A percentile compares a stretch with the other conserved stretches of the same genome.
Evolutionary conservation across 805 yeast genomes (phyloP).

Genomic region (Ogataea paraovalis): DNA sequence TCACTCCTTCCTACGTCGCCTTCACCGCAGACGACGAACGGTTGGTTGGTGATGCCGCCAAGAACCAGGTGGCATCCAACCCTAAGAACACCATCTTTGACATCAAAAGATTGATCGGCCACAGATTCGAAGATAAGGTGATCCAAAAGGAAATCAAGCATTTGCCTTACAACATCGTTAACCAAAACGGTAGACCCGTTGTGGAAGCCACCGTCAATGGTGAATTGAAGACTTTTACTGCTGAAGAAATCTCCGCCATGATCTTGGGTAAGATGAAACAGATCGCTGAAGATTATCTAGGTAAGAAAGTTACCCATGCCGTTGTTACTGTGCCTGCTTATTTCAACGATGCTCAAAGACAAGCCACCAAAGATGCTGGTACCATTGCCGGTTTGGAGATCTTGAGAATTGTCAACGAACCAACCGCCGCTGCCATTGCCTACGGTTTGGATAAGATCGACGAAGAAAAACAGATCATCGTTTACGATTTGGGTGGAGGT

Average conservation of each 20-base stretch:
- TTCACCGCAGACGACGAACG: conserved; percentile 92
- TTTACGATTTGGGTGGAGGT: conserved; percentile 97
- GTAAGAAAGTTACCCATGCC: conserved; percentile 79
- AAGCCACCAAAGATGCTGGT: conserved; percentile 93
- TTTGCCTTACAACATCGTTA: conserved; percentile 80
- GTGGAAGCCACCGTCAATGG: conserved; percentile 87
- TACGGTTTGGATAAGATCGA: conserved; percentile 85
- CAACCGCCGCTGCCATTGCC: conserved; percentile 97
- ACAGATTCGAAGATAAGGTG: conserved; percentile 73
- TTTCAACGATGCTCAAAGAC: conserved; percentile 92
- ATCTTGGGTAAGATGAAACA: conserved; percentile 85
- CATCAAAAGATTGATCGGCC: conserved; percentile 92
- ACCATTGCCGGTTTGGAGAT: conserved; percentile 86
- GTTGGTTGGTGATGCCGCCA: conserved; percentile 94
- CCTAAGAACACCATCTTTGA: conserved; percentile 92
- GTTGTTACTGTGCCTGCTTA: conserved; percentile 93
- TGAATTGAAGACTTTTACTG: conserved; percentile 80
- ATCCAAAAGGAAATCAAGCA: conserved; percentile 79
- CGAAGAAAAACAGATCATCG: conserved; percentile 84
- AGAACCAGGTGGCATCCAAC: conserved; percentile 97
- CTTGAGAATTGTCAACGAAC: conserved; percentile 86
- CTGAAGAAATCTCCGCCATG: conserved; percentile 95
- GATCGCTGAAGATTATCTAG: conserved; percentile 88
- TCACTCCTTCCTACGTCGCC: conserved; percentile 94
- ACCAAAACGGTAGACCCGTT: conserved; percentile 80